Base-by-base conservation (phyloP, 1,284 basidiomycete species). In the Fomitopsis schrenkii region DNA sequence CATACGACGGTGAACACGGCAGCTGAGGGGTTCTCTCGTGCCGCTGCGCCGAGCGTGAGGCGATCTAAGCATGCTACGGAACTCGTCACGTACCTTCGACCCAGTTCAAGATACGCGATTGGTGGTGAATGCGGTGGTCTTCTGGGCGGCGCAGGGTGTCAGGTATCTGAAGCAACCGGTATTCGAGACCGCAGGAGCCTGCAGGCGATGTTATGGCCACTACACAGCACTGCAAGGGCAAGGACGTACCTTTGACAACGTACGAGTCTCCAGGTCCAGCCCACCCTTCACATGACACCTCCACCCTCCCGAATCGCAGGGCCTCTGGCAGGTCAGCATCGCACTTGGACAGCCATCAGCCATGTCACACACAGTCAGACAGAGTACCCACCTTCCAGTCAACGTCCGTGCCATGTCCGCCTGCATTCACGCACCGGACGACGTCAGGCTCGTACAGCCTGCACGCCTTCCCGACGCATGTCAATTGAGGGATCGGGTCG, bases 251-350 rank as follows among this genome's bases (percentile, higher is more conserved):
- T 80, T 94, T 93, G 60, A 97, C 75, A 14, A 98, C 90, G 70
- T 88, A 86, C 0, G 84, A 80, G 74, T 98, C 95, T 0, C 92
- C 90, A 0, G 94, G 83, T 30, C 81, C 76, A 40, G 81, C 83
- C 87, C 89, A 98, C 10, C 95, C 95, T 77, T 98, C 95, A 69
- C 95, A 98, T 22, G 85, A 88, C 1, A 98, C 90, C 63, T 87
- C 82, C 0, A 97, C 87, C 60, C 85, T 81, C 8, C 95, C 95
- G 62, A 98, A 88, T 15, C 93, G 80, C 59, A 96, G 72, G 2
- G 85, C 79, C 48, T 87, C 85, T 2, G 95, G 95, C 9, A 98
- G 78, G 71, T 98, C 95, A 7, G 95, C 92, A 71, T 94, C 87
- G 73, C 95, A 98, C 88, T 94, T 63, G 2, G 3, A 30, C n/a